A percentile compares a stretch with the other conserved stretches of the same genome.
These are phyloP conservation scores for Kodamaea alishanica DNA, from an alignment of 1,139 yeast species.

Conservation along the genomic window DNA sequence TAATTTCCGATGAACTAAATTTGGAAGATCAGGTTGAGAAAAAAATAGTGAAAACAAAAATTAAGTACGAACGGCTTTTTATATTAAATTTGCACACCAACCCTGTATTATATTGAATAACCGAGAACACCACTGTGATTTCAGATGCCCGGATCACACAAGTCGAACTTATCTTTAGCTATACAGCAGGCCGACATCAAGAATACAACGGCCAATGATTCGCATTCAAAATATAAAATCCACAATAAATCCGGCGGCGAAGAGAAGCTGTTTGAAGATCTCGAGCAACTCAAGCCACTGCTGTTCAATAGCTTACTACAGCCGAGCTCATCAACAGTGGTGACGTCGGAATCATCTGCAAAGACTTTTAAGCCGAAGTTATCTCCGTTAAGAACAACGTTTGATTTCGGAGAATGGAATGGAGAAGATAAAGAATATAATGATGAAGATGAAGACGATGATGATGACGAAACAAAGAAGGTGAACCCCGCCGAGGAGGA, in stretches of 20 bases:
- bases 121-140: too few species aligned
- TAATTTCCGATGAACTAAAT: too few species aligned
- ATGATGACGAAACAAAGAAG: slow-evolving; percentile 30
- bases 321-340: slow-evolving; percentile 16
- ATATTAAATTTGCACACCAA: too few species aligned
- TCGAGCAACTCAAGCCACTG: slow-evolving; percentile 8
- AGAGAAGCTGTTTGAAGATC: background rate
- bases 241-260: background rate
- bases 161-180: slow-evolving; percentile 45
- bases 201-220: slow-evolving; percentile 4
- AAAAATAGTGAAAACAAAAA: too few species aligned
- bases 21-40: too few species aligned
- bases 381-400: slow-evolving; percentile 35
- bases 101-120: too few species aligned
- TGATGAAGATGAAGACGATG: slow-evolving; percentile 27
- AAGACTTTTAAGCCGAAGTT: slow-evolving; percentile 36
- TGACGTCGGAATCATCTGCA: slow-evolving; percentile 21
- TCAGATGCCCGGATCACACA: slow-evolving; percentile 38
- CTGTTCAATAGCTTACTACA: slow-evolving; percentile 14
- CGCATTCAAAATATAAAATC: background rate
- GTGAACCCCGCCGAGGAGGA: slow-evolving; percentile 41
- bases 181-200: slow-evolving; percentile 40
- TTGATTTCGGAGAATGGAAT: slow-evolving; percentile 14
- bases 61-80: too few species aligned
- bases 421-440: slow-evolving; percentile 1